Base-by-base conservation (phyloP, 78 protist genomes). In the Guillardia theta region DNA sequence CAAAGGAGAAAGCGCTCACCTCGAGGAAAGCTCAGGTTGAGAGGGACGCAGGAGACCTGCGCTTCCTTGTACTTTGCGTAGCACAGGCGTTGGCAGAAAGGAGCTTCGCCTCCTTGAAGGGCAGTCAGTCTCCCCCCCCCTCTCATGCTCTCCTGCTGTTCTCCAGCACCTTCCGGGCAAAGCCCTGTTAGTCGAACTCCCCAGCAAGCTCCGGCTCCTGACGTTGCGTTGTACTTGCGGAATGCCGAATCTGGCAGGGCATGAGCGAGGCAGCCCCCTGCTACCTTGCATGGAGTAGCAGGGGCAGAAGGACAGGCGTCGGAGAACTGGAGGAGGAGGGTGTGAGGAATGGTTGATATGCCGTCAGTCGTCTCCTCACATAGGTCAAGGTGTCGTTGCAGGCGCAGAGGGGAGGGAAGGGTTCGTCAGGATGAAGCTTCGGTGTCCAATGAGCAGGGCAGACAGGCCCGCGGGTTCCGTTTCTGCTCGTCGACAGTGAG, bases 381-480 rank as follows among this genome's bases (percentile, higher is more conserved):
- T n/a, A n/a, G n/a, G n/a, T n/a, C n/a, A n/a, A n/a, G 21, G 45
- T 70, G 45, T 33, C 36, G 83, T 70, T 70, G 83, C 83, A 70
- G 36, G 9, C 83, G 41, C 83, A 70, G 15, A 12, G 46, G n/a
- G 83, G 46, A 6, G 83, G 83, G 1, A 33, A 24, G 4, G 83
- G 0, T 22, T 22, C 45, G 33, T 43, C 83, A 15, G 45, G 45
- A 18, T 70, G 83, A 24, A 33, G 45, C 1, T 70, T 24, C 9
- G 83, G 83, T 36, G 33, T 70, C 83, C 83, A 70, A 6, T 70
- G 83, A 4, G 83, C 83, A 18, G 83, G 83, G 41, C 83, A 70
- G 83, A 70, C 41, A 4, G 83, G 36, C 21, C 83, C 83, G 83
- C 33, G 83, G 36, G 9, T 15, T 36, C 83, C 83, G 4, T 12